Base-by-base conservation (phyloP, 2,329 filamentous ascomycete genomes). In the Claviceps pusilla region DNA sequence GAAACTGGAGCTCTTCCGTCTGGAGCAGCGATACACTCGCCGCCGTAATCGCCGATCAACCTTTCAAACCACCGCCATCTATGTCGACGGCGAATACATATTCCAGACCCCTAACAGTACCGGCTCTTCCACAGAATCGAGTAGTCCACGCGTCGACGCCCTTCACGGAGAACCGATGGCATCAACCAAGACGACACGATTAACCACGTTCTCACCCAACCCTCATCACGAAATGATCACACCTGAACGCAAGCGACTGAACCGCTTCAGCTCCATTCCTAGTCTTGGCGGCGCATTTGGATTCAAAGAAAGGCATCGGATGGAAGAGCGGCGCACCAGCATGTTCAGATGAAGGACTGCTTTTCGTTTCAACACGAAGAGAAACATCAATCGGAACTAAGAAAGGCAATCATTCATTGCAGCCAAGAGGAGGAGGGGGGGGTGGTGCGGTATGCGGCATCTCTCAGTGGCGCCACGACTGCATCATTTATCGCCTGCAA, bases 61-160 rank as follows among this genome's bases (percentile, higher is more conserved):
- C 57, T 95, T 95, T 69, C 83, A 86, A 65, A 89, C 87, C 65
- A 89, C 88, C 64, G 91, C 89, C 35, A 79, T 87, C 68, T 97
- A 97, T 70, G 86, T 96, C 59, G 88, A 97, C 67, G 93, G 90
- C 71, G 91, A 96, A 74, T 96, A 96, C 73, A 77, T 95, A 68
- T 94, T 89, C 76, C 77, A 82, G 65, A 80, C 76, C 0, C 79
- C 80, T 58, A 76, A 70, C 69, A 73, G 73, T 52, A 82, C 78
- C 1, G 78, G 78, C 54, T 80, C 77, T 19, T 80, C 77, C 5
- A 68, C 73, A 50, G 74, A 73, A 54, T 72, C 70, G 47, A 68
- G 65, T 54, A 67, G 69, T 48, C 57, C 58, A 58, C 58, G 64
- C 60, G 56, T 66, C 59, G 67, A 69, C 56, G 68, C 69, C 54